phyloP scores from a whole-genome alignment of 257 asterid genomes.

The Craterostigma plantagineum region DNA sequence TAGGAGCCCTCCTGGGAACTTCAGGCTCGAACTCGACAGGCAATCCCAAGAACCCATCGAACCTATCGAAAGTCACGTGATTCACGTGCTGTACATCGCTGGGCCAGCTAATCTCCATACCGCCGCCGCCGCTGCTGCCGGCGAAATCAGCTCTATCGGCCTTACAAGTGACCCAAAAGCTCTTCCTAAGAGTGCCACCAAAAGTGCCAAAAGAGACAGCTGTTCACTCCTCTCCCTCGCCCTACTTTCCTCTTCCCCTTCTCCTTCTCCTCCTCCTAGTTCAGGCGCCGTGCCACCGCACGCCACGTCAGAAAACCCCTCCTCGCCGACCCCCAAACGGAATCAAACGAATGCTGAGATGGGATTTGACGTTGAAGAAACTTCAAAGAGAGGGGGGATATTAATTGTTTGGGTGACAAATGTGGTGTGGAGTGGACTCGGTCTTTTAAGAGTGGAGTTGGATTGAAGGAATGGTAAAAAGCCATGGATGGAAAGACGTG shows the following conservation, averaged over 20 bases:
- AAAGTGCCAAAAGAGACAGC: constrained; percentile 62
- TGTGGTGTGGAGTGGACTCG: no score
- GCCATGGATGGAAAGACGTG: constrained; percentile 39
- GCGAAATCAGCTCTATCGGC: constrained; percentile 36
- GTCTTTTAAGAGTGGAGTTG: no score
- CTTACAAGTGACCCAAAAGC: constrained; percentile 69
- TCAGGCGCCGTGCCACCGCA: no score
- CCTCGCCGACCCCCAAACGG: constrained; percentile 13
- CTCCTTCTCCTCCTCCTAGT: no score
- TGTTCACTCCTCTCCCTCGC: constrained; percentile 48
- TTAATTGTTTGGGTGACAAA: neutral
- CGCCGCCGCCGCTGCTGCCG: constrained; percentile 16
- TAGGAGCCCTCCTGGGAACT: constrained; percentile 80
- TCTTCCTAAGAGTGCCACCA: constrained; percentile 70
- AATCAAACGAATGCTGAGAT: constrained; percentile 28
- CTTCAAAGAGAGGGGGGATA: neutral
- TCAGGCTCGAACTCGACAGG: constrained; percentile 99
- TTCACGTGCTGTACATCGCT: constrained; percentile 88
- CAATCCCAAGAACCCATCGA: constrained; percentile 91
- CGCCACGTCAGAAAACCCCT: constrained; percentile 15
- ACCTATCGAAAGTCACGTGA: constrained; percentile 93
- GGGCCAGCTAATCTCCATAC: constrained; percentile 98
- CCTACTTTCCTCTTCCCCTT: constrained; percentile 10
- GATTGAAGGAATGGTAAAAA: no score
- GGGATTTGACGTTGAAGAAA: no score